phyloP scores from a whole-genome alignment of 2,329 filamentous ascomycete species.

The Aphanoascus verrucosus region DNA sequence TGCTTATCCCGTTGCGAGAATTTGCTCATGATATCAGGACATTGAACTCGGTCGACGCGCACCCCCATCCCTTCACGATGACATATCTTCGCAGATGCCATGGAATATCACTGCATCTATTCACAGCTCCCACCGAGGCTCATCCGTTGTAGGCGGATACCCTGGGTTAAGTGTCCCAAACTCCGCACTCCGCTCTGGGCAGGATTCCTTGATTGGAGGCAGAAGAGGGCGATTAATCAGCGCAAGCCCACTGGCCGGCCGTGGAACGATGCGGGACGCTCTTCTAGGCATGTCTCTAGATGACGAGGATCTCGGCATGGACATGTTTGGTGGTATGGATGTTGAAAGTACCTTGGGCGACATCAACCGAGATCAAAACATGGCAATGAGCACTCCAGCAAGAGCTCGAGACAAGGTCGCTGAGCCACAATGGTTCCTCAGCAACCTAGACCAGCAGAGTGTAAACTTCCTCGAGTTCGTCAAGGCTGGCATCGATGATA shows the following conservation, averaged over 20 bases:
- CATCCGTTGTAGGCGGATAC: conserved; percentile 19
- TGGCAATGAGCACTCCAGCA: conserved; percentile 10
- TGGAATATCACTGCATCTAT: conserved; percentile 54
- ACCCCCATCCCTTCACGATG: conserved; percentile 55
- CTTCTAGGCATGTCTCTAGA: neutral
- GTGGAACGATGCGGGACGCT: conserved; percentile 25
- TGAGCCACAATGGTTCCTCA: conserved; percentile 38
- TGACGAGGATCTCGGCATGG: conserved; percentile 15
- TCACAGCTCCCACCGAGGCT: conserved; percentile 42
- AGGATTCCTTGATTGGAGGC: conserved; percentile 15
- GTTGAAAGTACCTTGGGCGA: conserved; percentile 24
- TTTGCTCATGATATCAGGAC: conserved; percentile 27
- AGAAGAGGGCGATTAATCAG: conserved; percentile 45
- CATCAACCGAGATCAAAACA: conserved; percentile 19
- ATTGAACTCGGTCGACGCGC: conserved; percentile 63
- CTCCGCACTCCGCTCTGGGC: conserved; percentile 17
- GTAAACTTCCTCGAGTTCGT: conserved; percentile 55
- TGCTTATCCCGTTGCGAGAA: neutral
- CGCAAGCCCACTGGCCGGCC: conserved; percentile 51
- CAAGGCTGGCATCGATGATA: conserved; percentile 36
- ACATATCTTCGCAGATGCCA: conserved; percentile 55
- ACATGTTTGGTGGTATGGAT: conserved; percentile 12
- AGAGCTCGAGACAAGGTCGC: neutral
- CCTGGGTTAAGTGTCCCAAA: conserved; percentile 25
- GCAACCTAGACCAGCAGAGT: conserved; percentile 48